These are phyloP conservation scores for Podaxis sp. DNA, from an alignment of 768 basidiomycete species.

Conservation along the genomic window DNA sequence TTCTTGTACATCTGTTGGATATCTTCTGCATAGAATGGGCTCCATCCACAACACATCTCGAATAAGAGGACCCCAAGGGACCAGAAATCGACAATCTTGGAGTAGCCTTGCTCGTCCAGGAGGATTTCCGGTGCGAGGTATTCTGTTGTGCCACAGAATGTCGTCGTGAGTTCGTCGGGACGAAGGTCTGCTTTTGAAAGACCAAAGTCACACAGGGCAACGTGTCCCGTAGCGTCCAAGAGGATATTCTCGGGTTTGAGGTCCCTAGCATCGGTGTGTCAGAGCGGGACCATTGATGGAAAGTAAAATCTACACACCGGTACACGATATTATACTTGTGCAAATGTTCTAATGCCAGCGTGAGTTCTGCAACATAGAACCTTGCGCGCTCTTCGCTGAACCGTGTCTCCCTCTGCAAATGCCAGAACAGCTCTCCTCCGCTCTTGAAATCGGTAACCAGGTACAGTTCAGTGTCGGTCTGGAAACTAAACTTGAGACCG, in stretches of 20 bases:
- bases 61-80: slow-evolving; percentile 93
- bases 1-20: slow-evolving; percentile 99
- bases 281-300: not conserved
- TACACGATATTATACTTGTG: slow-evolving; percentile 98
- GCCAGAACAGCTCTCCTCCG: slow-evolving; percentile 98
- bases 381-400: slow-evolving; percentile 92
- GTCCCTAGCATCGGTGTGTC: slow-evolving; percentile 50
- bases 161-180: slow-evolving; percentile 95
- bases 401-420: slow-evolving; percentile 92
- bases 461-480: slow-evolving; percentile 93
- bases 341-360: slow-evolving; percentile 92
- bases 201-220: slow-evolving; percentile 98
- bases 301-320: slow-evolving; percentile 52
- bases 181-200: slow-evolving; percentile 95
- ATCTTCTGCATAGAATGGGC: slow-evolving; percentile 98
- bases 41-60: slow-evolving; percentile 99
- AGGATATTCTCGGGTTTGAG: slow-evolving; percentile 99
- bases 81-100: slow-evolving; percentile 99
- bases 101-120: slow-evolving; percentile 96
- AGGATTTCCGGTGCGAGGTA: slow-evolving; percentile 99
- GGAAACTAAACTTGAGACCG: slow-evolving; percentile 97
- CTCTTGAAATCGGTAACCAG: slow-evolving; percentile 99
- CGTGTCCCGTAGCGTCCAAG: slow-evolving; percentile 96
- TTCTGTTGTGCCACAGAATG: slow-evolving; percentile 98
- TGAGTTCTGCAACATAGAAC: slow-evolving; percentile 96